Percentiles rank a stretch among this genome's conserved stretches.
These are phyloP conservation scores for Sporopachydermia cereana DNA, from an alignment of 1,139 yeast species.

Conservation along the genomic window DNA sequence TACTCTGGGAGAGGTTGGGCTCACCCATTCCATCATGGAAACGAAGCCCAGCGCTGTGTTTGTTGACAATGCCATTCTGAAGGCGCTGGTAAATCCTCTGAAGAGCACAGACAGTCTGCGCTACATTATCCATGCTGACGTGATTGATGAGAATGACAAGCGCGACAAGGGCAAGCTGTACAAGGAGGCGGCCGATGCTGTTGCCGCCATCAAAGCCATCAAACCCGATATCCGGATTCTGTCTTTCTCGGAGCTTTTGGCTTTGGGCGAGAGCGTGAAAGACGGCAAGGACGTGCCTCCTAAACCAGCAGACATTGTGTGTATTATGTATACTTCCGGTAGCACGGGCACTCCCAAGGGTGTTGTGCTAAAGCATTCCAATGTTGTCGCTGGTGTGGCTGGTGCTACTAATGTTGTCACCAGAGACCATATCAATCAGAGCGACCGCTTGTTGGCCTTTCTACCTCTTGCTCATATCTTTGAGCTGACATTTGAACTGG, in stretches of 20 bases:
- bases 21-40: slow-evolving; percentile 75
- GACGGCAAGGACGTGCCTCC: slow-evolving; percentile 38
- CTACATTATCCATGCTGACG: slow-evolving; percentile 60
- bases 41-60: slow-evolving; percentile 71
- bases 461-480: slow-evolving; percentile 95
- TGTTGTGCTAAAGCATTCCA: slow-evolving; percentile 71
- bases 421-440: slow-evolving; percentile 35
- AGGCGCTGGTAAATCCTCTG: slow-evolving; percentile 60
- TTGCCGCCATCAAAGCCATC: slow-evolving; percentile 42
- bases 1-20: slow-evolving; percentile 86
- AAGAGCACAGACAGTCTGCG: slow-evolving; percentile 50
- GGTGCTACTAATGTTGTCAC: slow-evolving; percentile 65
- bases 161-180: slow-evolving; percentile 52
- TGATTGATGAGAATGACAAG: slow-evolving; percentile 48
- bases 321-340: slow-evolving; percentile 98
- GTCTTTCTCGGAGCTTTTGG: slow-evolving; percentile 54
- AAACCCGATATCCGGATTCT: slow-evolving; percentile 70
- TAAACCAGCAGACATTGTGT: slow-evolving; percentile 62
- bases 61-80: slow-evolving; percentile 67
- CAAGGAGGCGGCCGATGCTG: slow-evolving; percentile 42
- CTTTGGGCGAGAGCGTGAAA: slow-evolving; percentile 43
- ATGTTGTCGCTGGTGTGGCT: slow-evolving; percentile 71
- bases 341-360: slow-evolving; percentile 98
- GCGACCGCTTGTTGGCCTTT: slow-evolving; percentile 72
- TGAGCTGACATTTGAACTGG: slow-evolving; percentile 80